These are phyloP conservation scores for Xylariaceae sp. DNA, from an alignment of 2,329 filamentous ascomycete species.

Conservation along the genomic window DNA sequence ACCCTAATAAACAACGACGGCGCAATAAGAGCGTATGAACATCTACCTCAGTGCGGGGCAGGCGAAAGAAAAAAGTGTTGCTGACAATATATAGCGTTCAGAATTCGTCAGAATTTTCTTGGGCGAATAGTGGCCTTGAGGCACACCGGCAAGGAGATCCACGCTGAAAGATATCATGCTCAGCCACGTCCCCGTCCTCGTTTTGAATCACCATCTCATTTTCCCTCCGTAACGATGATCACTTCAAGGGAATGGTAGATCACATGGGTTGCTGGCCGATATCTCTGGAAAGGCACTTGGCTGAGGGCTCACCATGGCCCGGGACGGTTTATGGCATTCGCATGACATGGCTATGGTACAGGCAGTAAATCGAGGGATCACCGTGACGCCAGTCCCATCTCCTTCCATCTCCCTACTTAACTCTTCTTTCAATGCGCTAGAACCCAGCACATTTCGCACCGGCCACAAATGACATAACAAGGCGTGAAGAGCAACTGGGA, in stretches of 20 bases:
- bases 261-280: background rate
- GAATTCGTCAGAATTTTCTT: too few relatives aligned
- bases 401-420: conserved; percentile 19
- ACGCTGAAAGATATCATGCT: too few relatives aligned
- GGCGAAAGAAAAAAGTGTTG: too few relatives aligned
- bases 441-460: conserved; percentile 22
- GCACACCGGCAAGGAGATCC: too few relatives aligned
- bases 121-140: too few relatives aligned
- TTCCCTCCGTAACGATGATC: background rate
- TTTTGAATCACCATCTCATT: background rate
- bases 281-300: background rate
- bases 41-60: too few relatives aligned
- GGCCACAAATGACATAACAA: conserved; percentile 15
- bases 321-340: conserved; percentile 30
- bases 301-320: conserved; percentile 9
- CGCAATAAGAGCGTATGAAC: too few relatives aligned
- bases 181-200: too few relatives aligned
- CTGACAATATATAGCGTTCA: too few relatives aligned
- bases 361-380: conserved; percentile 28
- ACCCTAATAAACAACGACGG: too few relatives aligned
- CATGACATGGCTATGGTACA: conserved; percentile 35
- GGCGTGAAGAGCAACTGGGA: conserved; percentile 18
- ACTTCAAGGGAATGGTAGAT: background rate
- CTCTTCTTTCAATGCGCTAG: conserved; percentile 23
- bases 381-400: conserved; percentile 27